These are phyloP conservation scores for Cordyceps cateniannulata DNA, from an alignment of 2,329 filamentous ascomycete genomes.

Conservation along the genomic window DNA sequence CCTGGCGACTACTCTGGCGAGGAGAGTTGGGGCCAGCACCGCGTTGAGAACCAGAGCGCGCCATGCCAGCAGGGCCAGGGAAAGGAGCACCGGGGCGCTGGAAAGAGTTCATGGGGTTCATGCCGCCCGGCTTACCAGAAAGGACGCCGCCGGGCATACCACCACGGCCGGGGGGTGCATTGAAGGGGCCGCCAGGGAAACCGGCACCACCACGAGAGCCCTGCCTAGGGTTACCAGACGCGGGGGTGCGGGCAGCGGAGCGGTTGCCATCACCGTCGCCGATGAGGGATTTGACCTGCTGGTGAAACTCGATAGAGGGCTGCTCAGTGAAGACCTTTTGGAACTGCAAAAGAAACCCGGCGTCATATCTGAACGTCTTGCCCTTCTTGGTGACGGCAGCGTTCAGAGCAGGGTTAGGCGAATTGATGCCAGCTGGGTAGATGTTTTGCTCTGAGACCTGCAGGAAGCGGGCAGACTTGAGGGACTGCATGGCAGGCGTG, in stretches of 20 bases:
- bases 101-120: constrained; percentile 36
- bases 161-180: constrained; percentile 35
- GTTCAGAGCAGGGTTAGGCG: constrained; percentile 89
- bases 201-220: constrained; percentile 46
- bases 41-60: constrained; percentile 56
- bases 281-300: constrained; percentile 79
- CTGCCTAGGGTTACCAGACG: constrained; percentile 46
- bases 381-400: constrained; percentile 70
- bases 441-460: constrained; percentile 69
- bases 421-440: constrained; percentile 78
- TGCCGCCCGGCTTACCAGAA: constrained; percentile 46
- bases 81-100: constrained; percentile 50
- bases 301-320: constrained; percentile 87
- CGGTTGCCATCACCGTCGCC: constrained; percentile 66
- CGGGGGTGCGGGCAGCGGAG: constrained; percentile 52
- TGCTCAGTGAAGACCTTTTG: constrained; percentile 95
- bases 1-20: constrained; percentile 57
- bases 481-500: constrained; percentile 84
- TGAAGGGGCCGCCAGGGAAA: constrained; percentile 67
- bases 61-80: constrained; percentile 56
- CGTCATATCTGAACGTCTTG: constrained; percentile 88
- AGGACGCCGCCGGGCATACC: constrained; percentile 66
- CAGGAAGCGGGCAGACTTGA: constrained; percentile 87
- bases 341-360: constrained; percentile 93
- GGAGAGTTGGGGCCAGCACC: constrained; percentile 63